Percentiles rank a stretch among this genome's conserved stretches.
Conservation (phyloP, 257 asterid genomes). For the Solanum tarapatanum region DNA sequence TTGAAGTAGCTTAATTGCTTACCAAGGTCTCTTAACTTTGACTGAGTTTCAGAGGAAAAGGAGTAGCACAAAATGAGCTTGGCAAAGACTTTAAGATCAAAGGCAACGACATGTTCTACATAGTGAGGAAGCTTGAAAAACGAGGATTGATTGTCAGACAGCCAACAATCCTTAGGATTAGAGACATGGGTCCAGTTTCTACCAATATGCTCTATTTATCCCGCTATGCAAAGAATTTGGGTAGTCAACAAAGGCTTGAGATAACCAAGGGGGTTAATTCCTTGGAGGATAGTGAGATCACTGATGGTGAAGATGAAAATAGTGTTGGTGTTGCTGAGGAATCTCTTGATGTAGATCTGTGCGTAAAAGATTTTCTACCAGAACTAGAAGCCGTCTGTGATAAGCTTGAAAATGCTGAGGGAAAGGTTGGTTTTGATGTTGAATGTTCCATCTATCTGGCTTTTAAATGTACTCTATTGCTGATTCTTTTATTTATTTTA, state of each 20-base stretch:
- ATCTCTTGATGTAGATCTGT: constrained; percentile 41
- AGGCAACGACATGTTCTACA: constrained; percentile 62
- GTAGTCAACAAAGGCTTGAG: constrained; percentile 81
- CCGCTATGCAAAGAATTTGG: constrained; percentile 80
- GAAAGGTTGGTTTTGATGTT: constrained; percentile 45
- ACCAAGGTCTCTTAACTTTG: neutral
- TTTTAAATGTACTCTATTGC: constrained; percentile 9
- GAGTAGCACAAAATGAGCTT: constrained; percentile 82
- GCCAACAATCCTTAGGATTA: constrained; percentile 56
- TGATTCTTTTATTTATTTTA: constrained; percentile 8
- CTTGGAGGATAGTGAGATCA: constrained; percentile 27
- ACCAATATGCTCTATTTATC: constrained; percentile 78
- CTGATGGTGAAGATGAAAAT: constrained; percentile 30
- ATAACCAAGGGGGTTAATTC: constrained; percentile 49
- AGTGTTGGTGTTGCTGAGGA: constrained; percentile 32
- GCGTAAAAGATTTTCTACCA: constrained; percentile 69
- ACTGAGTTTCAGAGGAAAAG: constrained; percentile 46
- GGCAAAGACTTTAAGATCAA: constrained; percentile 52
- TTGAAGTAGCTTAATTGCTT: neutral
- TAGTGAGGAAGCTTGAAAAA: constrained; percentile 63
- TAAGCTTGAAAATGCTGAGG: constrained; percentile 72
- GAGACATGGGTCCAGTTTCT: constrained; percentile 33
- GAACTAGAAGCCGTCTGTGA: constrained; percentile 68
- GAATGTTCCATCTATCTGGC: constrained; percentile 3
- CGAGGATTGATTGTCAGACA: constrained; percentile 75